phyloP scores from a whole-genome alignment of 352 stramenopile genomes.

The Pythium folliculosum region DNA sequence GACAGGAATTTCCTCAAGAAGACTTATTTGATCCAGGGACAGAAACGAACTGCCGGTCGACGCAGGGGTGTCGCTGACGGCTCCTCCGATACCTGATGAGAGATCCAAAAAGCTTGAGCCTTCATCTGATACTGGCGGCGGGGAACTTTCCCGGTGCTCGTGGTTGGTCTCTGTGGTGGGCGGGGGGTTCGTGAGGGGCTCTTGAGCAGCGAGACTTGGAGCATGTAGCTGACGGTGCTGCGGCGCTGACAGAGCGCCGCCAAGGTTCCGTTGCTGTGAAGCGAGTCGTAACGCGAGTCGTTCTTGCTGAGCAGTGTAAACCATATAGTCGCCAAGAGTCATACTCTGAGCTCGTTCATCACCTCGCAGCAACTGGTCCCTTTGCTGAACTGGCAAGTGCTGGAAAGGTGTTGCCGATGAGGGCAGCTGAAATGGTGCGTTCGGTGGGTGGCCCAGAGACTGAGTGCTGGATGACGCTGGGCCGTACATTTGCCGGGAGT shows the following conservation, averaged over 20 bases:
- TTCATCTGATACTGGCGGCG: background rate
- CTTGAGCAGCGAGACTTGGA: background rate
- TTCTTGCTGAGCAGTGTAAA: slow-evolving; percentile 15
- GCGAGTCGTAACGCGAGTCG: slow-evolving; percentile 7
- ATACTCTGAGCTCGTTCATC: slow-evolving; percentile 4
- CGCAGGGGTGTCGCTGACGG: background rate
- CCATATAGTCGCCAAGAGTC: slow-evolving; percentile 24
- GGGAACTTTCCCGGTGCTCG: background rate
- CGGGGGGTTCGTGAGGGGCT: background rate
- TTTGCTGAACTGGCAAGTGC: background rate
- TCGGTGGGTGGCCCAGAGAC: background rate
- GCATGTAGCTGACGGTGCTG: background rate
- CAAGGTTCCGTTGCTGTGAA: background rate
- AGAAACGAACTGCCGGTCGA: slow-evolving; percentile 20
- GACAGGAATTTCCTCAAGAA: slow-evolving; percentile 5
- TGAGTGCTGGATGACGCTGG: background rate
- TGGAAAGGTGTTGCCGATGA: background rate
- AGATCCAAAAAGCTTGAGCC: background rate
- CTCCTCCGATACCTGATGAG: background rate
- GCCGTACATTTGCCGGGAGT: background rate
- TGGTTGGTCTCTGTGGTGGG: background rate
- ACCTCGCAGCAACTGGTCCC: background rate
- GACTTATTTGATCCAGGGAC: slow-evolving; percentile 7
- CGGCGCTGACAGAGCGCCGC: background rate
- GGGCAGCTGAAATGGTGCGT: background rate